These are phyloP conservation scores for Sanghuangporus sanghuang DNA, from an alignment of 1,284 basidiomycete genomes.

Conservation along the genomic window DNA sequence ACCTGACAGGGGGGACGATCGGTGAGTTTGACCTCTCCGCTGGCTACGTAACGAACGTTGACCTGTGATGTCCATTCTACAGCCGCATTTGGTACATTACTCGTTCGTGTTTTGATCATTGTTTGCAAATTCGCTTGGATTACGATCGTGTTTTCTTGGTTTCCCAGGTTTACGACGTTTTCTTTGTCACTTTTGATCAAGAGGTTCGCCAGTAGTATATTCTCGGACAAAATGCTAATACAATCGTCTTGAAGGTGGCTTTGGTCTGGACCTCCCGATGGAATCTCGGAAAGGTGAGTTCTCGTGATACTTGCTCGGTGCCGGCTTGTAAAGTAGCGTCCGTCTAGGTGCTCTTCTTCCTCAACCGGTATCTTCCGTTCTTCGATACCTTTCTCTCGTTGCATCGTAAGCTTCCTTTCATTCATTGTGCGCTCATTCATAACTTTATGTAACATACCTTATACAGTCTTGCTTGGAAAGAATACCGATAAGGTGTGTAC, in stretches of 20 bases:
- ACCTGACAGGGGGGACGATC: constrained; percentile 13
- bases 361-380: constrained; percentile 17
- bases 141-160: background rate
- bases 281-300: constrained; percentile 12
- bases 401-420: constrained; percentile 6
- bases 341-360: constrained; percentile 11
- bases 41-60: background rate
- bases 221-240: background rate
- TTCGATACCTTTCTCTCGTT: constrained; percentile 15
- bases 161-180: constrained; percentile 13
- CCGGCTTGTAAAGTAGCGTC: background rate
- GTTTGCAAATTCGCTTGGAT: background rate
- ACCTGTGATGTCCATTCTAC: background rate
- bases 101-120: background rate
- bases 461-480: constrained; percentile 10
- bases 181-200: constrained; percentile 10
- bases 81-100: constrained; percentile 15
- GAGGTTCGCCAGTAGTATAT: constrained; percentile 1
- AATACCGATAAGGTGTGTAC: constrained; percentile 10
- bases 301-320: background rate
- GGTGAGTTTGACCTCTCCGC: background rate
- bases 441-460: background rate
- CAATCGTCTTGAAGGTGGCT: constrained; percentile 1
- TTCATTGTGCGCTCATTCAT: background rate
- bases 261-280: constrained; percentile 13